Percentiles rank a stretch among this genome's conserved stretches.
phyloP scores from a whole-genome alignment of 2,329 filamentous ascomycete species.

The Fusarium nygamai region DNA sequence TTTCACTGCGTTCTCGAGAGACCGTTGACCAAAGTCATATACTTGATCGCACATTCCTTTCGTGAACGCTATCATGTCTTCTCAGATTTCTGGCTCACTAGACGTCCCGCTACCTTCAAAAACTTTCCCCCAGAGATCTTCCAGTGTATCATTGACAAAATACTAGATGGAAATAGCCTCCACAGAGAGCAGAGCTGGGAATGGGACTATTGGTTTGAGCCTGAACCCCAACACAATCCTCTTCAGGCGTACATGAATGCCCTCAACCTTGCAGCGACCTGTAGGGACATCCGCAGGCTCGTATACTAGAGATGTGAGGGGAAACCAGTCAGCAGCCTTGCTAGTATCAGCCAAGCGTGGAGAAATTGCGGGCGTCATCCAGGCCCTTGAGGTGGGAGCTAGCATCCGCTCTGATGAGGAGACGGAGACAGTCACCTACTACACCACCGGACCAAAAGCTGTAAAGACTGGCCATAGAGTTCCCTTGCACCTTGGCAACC shows the following conservation, averaged over 20 bases:
- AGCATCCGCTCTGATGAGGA: not conserved
- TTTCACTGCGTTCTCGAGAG: not conserved
- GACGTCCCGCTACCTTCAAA: not conserved
- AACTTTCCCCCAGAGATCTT: not conserved
- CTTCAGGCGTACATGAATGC: not conserved
- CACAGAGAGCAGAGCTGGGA: not conserved
- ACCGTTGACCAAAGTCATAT: not conserved
- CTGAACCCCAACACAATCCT: not conserved
- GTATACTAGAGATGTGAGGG: not conserved
- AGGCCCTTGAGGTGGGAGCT: not conserved
- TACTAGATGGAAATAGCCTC: not conserved
- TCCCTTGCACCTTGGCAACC: not conserved
- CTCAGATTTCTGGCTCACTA: not conserved
- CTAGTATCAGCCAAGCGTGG: not conserved
- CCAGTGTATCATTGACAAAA: not conserved
- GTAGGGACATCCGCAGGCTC: not conserved
- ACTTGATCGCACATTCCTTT: not conserved
- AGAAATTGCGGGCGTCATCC: not conserved
- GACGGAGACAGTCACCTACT: not conserved
- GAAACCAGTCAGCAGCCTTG: not conserved
- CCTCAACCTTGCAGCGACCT: slow-evolving; percentile 2
- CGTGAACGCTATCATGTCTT: not conserved
- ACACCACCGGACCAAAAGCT: not conserved
- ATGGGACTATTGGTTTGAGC: not conserved
- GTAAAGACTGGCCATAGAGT: not conserved